Conservation (phyloP, 1,284 basidiomycete species). For the Termitomyces sp. region DNA sequence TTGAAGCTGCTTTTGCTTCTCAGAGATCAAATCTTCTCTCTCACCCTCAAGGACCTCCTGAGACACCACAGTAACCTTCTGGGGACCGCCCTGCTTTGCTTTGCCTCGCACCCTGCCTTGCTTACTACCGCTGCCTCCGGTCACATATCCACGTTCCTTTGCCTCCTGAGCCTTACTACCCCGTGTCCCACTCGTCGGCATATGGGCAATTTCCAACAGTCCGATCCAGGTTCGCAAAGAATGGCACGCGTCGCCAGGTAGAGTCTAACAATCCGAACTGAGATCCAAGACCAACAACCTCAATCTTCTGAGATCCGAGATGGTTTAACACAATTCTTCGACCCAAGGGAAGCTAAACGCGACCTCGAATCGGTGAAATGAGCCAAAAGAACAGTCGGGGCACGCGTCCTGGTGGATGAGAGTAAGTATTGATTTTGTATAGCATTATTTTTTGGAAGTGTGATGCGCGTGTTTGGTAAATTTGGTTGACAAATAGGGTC, state of each 20-base stretch:
- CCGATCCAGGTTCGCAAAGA: conserved; percentile 8
- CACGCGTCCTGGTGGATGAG: conserved; percentile 23
- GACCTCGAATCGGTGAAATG: conserved; percentile 14
- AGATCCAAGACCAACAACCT: conserved; percentile 16
- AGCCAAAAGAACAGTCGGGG: conserved; percentile 12
- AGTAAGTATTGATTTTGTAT: conserved; percentile 28
- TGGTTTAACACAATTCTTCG: conserved; percentile 53
- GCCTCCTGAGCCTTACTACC: conserved; percentile 10
- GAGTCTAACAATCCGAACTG: conserved; percentile 12
- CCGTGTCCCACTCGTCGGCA: conserved; percentile 21
- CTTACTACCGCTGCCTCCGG: conserved; percentile 5
- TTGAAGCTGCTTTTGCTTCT: conserved; percentile 58
- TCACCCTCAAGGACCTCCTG: conserved; percentile 29
- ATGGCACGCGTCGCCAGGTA: conserved; percentile 7
- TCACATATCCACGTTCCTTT: not conserved
- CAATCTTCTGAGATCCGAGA: conserved; percentile 56
- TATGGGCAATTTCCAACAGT: conserved; percentile 6
- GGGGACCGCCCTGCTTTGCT: conserved; percentile 3
- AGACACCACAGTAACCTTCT: conserved; percentile 12
- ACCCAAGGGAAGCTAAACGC: conserved; percentile 23
- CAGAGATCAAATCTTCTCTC: conserved; percentile 44
- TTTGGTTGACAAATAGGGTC: conserved; percentile 27
- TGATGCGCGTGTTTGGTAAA: conserved; percentile 33
- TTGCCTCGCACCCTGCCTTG: conserved; percentile 11
- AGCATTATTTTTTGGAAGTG: conserved; percentile 36